A percentile compares a stretch with the other conserved stretches of the same genome.
Evolutionary conservation across 2,329 filamentous ascomycete genomes (phyloP).

Genomic region (Aureobasidium uvarum): DNA sequence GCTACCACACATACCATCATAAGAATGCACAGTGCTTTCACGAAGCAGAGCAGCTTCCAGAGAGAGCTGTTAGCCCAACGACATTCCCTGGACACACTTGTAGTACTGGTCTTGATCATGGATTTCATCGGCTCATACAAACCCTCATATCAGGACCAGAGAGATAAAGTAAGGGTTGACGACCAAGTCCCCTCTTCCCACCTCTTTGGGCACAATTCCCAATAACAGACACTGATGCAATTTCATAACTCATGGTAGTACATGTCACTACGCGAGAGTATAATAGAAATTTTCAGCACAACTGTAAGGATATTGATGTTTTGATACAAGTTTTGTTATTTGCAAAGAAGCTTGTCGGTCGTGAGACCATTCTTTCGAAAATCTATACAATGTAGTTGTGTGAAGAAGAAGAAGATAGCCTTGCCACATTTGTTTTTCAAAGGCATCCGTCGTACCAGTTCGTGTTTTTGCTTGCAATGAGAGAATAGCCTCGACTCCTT

Average conservation of each 20-base stretch:
- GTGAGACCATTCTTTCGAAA: slow-evolving; percentile 6
- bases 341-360: background rate
- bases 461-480: slow-evolving; percentile 8
- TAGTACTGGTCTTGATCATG: too few species aligned
- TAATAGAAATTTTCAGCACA: too few species aligned
- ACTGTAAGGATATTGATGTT: background rate
- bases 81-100: too few species aligned
- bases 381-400: background rate
- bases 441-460: slow-evolving; percentile 14
- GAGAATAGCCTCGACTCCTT: slow-evolving; percentile 18
- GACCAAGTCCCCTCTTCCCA: too few species aligned
- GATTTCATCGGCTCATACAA: too few species aligned
- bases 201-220: too few species aligned
- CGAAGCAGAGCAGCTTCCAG: too few species aligned
- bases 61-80: too few species aligned
- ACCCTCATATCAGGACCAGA: too few species aligned
- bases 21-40: too few species aligned
- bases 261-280: background rate
- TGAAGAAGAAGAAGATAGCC: background rate
- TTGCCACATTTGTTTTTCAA: background rate
- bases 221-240: background rate
- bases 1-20: too few species aligned
- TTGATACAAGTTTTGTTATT: slow-evolving; percentile 15
- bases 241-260: background rate
- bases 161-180: too few species aligned